phyloP scores from a whole-genome alignment of 768 basidiomycete genomes.

The Xanthoconium purpureum region DNA sequence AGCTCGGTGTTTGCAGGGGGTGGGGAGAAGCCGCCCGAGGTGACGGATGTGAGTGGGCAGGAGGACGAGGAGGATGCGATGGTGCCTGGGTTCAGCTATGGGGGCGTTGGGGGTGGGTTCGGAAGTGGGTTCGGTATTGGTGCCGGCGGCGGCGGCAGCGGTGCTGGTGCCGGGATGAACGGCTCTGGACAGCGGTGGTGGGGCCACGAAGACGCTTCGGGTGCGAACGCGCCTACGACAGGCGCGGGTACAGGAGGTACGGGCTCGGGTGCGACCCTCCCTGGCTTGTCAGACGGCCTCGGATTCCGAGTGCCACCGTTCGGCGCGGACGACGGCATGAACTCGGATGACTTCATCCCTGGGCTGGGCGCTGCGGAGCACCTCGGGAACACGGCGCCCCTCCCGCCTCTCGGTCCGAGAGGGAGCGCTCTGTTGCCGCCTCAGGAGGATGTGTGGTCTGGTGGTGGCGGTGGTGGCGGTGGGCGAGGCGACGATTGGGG shows the following conservation, averaged over 20 bases:
- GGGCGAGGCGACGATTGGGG: conserved; percentile 39
- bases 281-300: conserved; percentile 17
- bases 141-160: conserved; percentile 15
- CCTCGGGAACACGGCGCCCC: conserved; percentile 8
- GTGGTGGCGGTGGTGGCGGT: conserved; percentile 27
- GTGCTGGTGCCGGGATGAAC: conserved; percentile 21
- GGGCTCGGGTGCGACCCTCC: conserved; percentile 13
- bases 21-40: conserved; percentile 81
- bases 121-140: conserved; percentile 23
- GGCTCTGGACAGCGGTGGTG: conserved; percentile 35
- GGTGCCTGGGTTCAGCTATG: conserved; percentile 71
- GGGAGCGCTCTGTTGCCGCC: conserved; percentile 39
- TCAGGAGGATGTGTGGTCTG: conserved; percentile 52
- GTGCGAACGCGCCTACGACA: background rate
- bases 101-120: conserved; percentile 3
- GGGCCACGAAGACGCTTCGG: conserved; percentile 42
- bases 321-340: conserved; percentile 27
- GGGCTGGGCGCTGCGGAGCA: conserved; percentile 49
- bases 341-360: conserved; percentile 61
- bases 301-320: conserved; percentile 26
- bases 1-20: conserved; percentile 75
- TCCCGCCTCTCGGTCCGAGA: conserved; percentile 32
- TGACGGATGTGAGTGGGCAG: conserved; percentile 51
- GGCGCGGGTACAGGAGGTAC: background rate
- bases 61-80: conserved; percentile 75